phyloP scores from a whole-genome alignment of 345 rosid species.

The Gossypium raimondii region DNA sequence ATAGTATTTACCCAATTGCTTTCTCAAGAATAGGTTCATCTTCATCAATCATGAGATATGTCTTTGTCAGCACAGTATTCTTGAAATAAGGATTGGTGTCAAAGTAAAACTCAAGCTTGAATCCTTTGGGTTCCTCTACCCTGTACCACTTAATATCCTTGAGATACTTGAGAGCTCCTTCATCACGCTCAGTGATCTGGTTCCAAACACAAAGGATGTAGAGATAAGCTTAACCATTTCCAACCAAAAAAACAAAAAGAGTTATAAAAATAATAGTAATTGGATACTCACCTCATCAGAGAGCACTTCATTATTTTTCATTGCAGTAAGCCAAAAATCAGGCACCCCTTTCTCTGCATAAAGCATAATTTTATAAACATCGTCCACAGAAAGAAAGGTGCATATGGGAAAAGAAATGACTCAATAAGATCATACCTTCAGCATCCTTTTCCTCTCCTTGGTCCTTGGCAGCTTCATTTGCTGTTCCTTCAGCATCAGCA shows the following conservation, averaged over 20 bases:
- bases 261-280: background rate
- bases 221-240: no score
- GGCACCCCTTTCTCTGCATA: constrained; percentile 10
- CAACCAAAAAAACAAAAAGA: background rate
- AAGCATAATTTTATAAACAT: constrained; percentile 15
- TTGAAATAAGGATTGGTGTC: constrained; percentile 87
- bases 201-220: background rate
- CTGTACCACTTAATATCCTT: constrained; percentile 87
- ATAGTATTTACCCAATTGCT: constrained; percentile 71
- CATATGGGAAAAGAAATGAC: background rate
- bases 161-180: constrained; percentile 82
- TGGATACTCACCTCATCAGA: constrained; percentile 67
- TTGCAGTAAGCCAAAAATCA: constrained; percentile 36
- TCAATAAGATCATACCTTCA: constrained; percentile 46
- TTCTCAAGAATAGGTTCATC: constrained; percentile 94
- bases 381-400: background rate
- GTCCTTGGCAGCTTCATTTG: constrained; percentile 42
- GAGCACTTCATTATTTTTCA: constrained; percentile 92
- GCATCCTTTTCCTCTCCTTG: constrained; percentile 51
- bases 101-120: constrained; percentile 91
- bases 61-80: constrained; percentile 78
- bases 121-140: constrained; percentile 86
- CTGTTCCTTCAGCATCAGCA: constrained; percentile 58
- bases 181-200: constrained; percentile 89
- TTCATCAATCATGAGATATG: constrained; percentile 97